Conservation (phyloP, 305 asterid genomes). For the Salvia sclarea region DNA sequence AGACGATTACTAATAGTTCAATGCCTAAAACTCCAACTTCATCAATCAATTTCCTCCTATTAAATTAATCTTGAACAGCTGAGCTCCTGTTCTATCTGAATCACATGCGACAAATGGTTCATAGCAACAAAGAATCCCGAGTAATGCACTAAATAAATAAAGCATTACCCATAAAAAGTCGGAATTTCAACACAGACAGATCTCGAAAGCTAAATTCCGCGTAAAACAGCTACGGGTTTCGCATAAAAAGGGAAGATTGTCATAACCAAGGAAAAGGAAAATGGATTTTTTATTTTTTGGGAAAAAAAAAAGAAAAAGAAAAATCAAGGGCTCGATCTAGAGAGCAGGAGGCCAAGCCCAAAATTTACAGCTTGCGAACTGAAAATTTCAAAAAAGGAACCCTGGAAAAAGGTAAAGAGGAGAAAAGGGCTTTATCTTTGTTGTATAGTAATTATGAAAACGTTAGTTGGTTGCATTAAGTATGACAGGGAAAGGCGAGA, state of each 20-base stretch:
- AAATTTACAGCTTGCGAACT: conserved; percentile 19
- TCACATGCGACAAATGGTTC: conserved; percentile 19
- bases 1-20: conserved; percentile 21
- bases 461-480: conserved; percentile 20
- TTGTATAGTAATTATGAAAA: conserved; percentile 12
- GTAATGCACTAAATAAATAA: conserved; percentile 15
- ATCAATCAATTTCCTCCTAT: conserved; percentile 21
- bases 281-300: no score
- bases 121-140: conserved; percentile 12
- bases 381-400: conserved; percentile 24
- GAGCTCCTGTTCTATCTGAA: conserved; percentile 38
- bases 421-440: conserved; percentile 10
- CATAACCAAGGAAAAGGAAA: conserved; percentile 1
- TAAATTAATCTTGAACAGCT: conserved; percentile 31
- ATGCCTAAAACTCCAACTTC: conserved; percentile 33
- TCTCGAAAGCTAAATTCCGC: conserved; percentile 39
- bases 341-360: conserved; percentile 35
- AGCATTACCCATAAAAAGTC: conserved; percentile 3
- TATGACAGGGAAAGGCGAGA: conserved; percentile 19
- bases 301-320: background rate
- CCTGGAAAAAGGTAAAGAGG: conserved; percentile 3
- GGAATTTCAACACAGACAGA: conserved; percentile 36
- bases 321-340: conserved; percentile 46
- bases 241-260: conserved; percentile 8
- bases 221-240: conserved; percentile 16